phyloP scores from a whole-genome alignment of 148 eudicot genomes.

The Pouteria glomerata region DNA sequence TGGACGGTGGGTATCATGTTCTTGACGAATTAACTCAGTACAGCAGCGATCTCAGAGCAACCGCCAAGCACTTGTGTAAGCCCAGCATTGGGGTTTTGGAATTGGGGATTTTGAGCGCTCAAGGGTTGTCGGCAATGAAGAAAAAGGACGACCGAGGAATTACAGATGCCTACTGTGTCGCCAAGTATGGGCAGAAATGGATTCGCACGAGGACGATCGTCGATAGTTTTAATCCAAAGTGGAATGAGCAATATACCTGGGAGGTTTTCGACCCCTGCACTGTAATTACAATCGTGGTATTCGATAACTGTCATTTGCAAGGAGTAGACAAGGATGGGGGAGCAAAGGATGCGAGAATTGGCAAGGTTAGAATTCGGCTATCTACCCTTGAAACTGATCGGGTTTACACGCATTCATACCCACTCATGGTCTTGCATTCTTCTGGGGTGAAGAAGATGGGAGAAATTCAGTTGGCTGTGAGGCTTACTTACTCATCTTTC shows the following conservation, averaged over 20 bases:
- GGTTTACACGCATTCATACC: constrained; percentile 13
- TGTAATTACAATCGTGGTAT: constrained; percentile 7
- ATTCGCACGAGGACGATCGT: constrained; percentile 14
- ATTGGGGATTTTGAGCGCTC: constrained; percentile 16
- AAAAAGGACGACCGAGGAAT: constrained; percentile 6
- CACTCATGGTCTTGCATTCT: constrained; percentile 3
- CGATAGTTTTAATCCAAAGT: constrained; percentile 7
- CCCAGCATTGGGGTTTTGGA: constrained; percentile 11
- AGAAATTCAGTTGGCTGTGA: constrained; percentile 15
- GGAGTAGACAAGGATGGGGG: background rate
- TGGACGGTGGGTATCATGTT: constrained; percentile 18
- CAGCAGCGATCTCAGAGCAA: constrained; percentile 10
- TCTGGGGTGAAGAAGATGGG: constrained; percentile 15
- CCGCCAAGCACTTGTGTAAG: background rate
- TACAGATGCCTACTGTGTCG: constrained; percentile 12
- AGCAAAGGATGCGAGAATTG: constrained; percentile 8
- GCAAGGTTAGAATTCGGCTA: constrained; percentile 15
- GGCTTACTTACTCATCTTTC: constrained; percentile 9
- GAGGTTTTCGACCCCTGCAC: constrained; percentile 17
- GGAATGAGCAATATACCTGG: constrained; percentile 18
- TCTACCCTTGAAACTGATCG: constrained; percentile 13
- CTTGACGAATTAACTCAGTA: constrained; percentile 17
- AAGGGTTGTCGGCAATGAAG: constrained; percentile 9
- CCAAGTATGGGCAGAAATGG: constrained; percentile 19
- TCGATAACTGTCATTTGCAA: constrained; percentile 9